Base-by-base conservation (phyloP, 768 basidiomycete species). In the Harrya chromipes region DNA sequence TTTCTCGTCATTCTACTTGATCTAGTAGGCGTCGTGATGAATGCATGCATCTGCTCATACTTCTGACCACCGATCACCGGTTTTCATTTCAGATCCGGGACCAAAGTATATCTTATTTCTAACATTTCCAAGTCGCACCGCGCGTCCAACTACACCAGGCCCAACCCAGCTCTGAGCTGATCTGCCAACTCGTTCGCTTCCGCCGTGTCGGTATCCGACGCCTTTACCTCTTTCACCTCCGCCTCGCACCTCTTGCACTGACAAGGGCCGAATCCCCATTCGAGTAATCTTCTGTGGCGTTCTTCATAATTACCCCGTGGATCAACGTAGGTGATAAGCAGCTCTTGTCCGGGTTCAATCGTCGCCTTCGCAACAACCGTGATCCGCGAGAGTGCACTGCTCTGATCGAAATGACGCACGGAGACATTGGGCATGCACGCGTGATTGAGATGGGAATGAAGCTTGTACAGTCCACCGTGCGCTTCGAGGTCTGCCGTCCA, bases 361-460 rank as follows among this genome's bases (percentile, higher is more conserved):
- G 78, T 72, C 10, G 72, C 65, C 47, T 77, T 80, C 5, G 92
- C 86, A n/a, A 89, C 65, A 21, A 91, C 63, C 0, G 87, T 83
- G 62, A 95, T 87, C 33, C 89, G 81, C 7, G 84, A 75, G 46
- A 90, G 83, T 2, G 85, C 77, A 2, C 74, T 81, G 43, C 80
- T 81, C 55, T 76, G 78, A 64, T 89, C 84, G 49, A 90, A 69
- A 62, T 91, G 91, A 2, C 86, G 82, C 14, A 88, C 83, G 16
- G 89, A 87, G 41, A 84, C 58, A 65, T 91, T 94, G 0, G 93
- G 90, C 16, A 71, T 66, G 67, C 93, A 97, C 7, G 78, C 78
- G 65, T 97, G 93, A 67, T 95, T 97, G 26, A 94, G 66, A 57
- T 94, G 89, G 2, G 91, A 86, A 64, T 94, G 91, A 5, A 94